Percentiles rank a stretch among this genome's conserved stretches.
phyloP scores from a whole-genome alignment of 352 stramenopile species.

The Globisporangium cederbergense region DNA sequence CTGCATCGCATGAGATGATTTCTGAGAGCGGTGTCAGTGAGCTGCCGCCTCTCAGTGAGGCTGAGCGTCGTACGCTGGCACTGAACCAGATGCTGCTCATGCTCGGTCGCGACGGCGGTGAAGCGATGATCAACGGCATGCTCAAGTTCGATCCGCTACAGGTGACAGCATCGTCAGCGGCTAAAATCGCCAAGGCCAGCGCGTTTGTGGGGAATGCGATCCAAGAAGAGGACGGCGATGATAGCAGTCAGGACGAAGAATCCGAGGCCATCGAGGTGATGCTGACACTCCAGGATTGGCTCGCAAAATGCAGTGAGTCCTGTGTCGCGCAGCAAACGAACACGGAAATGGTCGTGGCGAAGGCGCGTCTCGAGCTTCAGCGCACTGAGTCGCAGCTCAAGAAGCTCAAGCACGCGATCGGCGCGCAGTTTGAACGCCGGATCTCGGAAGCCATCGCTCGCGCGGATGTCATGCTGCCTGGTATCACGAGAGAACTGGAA shows the following conservation, averaged over 20 bases:
- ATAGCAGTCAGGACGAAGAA: conserved; percentile 16
- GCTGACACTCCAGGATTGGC: conserved; percentile 59
- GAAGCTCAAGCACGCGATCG: conserved; percentile 54
- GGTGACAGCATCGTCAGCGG: conserved; percentile 28
- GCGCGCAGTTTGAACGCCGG: conserved; percentile 50
- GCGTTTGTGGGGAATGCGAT: conserved; percentile 12
- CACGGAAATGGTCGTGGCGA: conserved; percentile 30
- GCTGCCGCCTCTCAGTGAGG: neutral
- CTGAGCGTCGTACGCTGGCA: conserved; percentile 23
- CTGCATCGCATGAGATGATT: neutral
- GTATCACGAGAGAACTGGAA: neutral
- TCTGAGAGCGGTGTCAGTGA: neutral
- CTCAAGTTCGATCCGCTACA: conserved; percentile 54
- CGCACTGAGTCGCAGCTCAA: conserved; percentile 56
- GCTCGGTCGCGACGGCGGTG: conserved; percentile 36
- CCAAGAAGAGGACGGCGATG: conserved; percentile 24
- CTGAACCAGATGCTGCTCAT: conserved; percentile 43
- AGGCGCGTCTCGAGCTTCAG: conserved; percentile 41
- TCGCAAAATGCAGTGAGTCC: conserved; percentile 53
- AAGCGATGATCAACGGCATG: conserved; percentile 51
- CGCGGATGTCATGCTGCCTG: conserved; percentile 14
- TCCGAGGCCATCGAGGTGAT: conserved; percentile 22
- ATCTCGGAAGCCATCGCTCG: conserved; percentile 41
- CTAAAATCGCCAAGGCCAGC: conserved; percentile 42
- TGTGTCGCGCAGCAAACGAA: conserved; percentile 39